Percentiles rank a stretch among this genome's conserved stretches.
These are phyloP conservation scores for Lactarius hengduanensis DNA, from an alignment of 768 basidiomycete genomes.

Conservation along the genomic window DNA sequence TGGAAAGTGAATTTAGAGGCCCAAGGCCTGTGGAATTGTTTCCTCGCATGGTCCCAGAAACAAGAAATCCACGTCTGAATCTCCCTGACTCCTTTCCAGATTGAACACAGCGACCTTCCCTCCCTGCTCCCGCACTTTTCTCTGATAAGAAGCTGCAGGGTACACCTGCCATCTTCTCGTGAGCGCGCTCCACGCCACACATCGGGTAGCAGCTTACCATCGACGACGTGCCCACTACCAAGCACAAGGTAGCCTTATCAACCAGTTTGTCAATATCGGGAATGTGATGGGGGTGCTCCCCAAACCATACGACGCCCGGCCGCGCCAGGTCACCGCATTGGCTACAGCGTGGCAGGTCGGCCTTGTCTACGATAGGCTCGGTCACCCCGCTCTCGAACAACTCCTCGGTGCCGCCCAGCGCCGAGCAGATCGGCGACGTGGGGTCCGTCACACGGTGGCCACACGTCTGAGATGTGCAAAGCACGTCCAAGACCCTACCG, in stretches of 20 bases:
- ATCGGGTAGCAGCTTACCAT: slow-evolving; percentile 16
- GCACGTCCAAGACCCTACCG: slow-evolving; percentile 53
- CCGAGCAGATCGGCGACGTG: slow-evolving; percentile 46
- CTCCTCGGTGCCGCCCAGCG: slow-evolving; percentile 45
- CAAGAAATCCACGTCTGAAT: slow-evolving; percentile 47
- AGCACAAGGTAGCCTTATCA: slow-evolving; percentile 36
- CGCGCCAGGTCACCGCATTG: slow-evolving; percentile 36
- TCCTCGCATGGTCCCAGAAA: slow-evolving; percentile 52
- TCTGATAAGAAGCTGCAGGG: slow-evolving; percentile 37
- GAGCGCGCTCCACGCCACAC: neutral
- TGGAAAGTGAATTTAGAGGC: slow-evolving; percentile 16
- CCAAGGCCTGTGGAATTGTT: slow-evolving; percentile 43
- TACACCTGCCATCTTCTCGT: slow-evolving; percentile 32
- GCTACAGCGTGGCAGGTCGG: slow-evolving; percentile 37
- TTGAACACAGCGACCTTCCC: slow-evolving; percentile 42
- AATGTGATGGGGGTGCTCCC: slow-evolving; percentile 36
- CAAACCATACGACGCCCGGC: slow-evolving; percentile 47
- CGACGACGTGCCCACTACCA: slow-evolving; percentile 44
- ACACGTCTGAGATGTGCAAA: slow-evolving; percentile 47
- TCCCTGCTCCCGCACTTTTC: slow-evolving; percentile 32
- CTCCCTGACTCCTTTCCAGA: slow-evolving; percentile 36
- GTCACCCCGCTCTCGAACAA: slow-evolving; percentile 11
- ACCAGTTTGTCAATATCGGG: slow-evolving; percentile 35
- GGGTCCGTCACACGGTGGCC: slow-evolving; percentile 41
- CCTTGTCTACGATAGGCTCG: slow-evolving; percentile 33